phyloP scores from a whole-genome alignment of 2,329 filamentous ascomycete species.

The Aureobasidium sp. region DNA sequence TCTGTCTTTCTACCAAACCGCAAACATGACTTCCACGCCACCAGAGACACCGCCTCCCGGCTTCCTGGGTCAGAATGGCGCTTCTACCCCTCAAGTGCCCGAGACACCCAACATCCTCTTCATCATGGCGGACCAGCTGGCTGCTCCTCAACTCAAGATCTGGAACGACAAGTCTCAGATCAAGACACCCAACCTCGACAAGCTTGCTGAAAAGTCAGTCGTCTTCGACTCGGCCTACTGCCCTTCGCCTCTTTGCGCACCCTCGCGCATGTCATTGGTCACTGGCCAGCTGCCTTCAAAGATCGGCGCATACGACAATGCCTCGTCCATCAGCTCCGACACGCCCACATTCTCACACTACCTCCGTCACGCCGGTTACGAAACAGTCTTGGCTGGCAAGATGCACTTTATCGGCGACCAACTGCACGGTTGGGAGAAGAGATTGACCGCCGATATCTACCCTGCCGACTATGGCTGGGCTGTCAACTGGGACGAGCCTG shows the following conservation, averaged over 20 bases:
- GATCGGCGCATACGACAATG: conserved; percentile 90
- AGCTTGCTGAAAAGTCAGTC: conserved; percentile 71
- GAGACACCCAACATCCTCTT: conserved; percentile 71
- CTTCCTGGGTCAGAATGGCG: conserved; percentile 33
- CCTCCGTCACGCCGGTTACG: conserved; percentile 74
- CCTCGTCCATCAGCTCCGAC: conserved; percentile 73
- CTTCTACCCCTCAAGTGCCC: conserved; percentile 33
- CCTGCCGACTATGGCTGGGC: conserved; percentile 91
- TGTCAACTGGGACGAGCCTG: conserved; percentile 89
- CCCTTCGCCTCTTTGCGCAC: conserved; percentile 85
- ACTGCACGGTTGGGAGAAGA: conserved; percentile 86
- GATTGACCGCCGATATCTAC: conserved; percentile 92
- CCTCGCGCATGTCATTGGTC: conserved; percentile 91
- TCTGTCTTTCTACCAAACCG: neutral
- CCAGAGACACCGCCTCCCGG: conserved; percentile 32
- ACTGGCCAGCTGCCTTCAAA: conserved; percentile 85
- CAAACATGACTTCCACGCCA: conserved; percentile 23
- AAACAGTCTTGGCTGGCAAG: conserved; percentile 86
- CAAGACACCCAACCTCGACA: conserved; percentile 84
- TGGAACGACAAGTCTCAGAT: conserved; percentile 85
- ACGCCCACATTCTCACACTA: conserved; percentile 91
- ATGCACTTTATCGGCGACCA: conserved; percentile 98
- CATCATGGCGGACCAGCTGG: conserved; percentile 96
- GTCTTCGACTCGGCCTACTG: conserved; percentile 94
- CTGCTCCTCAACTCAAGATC: conserved; percentile 83